Conservation (phyloP, 108 stramenopile genomes). For the Conticribra weissflogii region DNA sequence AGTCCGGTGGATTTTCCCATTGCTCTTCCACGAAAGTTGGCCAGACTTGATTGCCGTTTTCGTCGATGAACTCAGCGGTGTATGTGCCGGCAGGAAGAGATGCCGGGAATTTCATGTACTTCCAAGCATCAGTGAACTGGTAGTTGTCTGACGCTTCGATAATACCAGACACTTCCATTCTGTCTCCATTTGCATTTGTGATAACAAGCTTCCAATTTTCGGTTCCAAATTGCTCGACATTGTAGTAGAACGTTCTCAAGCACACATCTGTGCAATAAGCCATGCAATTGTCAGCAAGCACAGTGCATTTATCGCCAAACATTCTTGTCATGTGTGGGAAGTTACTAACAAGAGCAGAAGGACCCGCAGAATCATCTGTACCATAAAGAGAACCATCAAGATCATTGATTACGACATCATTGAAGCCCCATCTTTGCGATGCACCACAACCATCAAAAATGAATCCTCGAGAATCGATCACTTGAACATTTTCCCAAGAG, state of each 20-base stretch:
- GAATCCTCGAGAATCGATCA: slow-evolving; percentile 32
- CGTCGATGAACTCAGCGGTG: slow-evolving; percentile 44
- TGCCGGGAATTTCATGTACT: slow-evolving; percentile 31
- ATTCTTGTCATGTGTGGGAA: slow-evolving; percentile 11
- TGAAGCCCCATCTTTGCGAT: slow-evolving; percentile 15
- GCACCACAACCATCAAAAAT: slow-evolving; percentile 35
- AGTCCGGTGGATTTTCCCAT: slow-evolving; percentile 45
- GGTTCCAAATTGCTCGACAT: slow-evolving; percentile 48
- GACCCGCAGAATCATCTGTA: not conserved
- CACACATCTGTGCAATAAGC: slow-evolving; percentile 49
- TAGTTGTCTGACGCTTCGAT: slow-evolving; percentile 10
- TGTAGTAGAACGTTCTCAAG: slow-evolving; percentile 34
- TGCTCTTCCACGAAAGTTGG: slow-evolving; percentile 50
- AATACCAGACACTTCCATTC: slow-evolving; percentile 20
- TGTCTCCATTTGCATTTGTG: slow-evolving; percentile 18
- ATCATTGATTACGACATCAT: slow-evolving; percentile 47
- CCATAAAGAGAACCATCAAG: slow-evolving; percentile 42
- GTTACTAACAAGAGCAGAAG: slow-evolving; percentile 19
- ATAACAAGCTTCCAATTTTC: slow-evolving; percentile 41
- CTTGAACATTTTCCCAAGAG: slow-evolving; percentile 33
- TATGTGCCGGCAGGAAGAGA: slow-evolving; percentile 51
- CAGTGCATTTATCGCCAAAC: slow-evolving; percentile 22
- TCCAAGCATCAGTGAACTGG: slow-evolving; percentile 14
- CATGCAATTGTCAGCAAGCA: slow-evolving; percentile 23
- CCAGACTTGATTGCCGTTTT: slow-evolving; percentile 34